Evolutionary conservation across 345 rosid genomes (phyloP).

Genomic region (Clausena lansium): DNA sequence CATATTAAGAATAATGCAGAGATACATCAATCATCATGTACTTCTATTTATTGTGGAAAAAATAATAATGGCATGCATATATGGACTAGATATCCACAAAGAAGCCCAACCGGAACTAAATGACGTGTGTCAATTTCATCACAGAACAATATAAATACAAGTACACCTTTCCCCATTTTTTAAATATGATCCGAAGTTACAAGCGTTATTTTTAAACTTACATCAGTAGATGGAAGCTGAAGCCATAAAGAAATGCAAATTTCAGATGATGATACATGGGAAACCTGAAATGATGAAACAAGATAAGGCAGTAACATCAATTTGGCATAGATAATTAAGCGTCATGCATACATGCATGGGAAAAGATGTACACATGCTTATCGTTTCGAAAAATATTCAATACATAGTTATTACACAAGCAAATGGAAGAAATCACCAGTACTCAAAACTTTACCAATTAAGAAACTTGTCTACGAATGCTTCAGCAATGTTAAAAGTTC

Average conservation of each 20-base stretch:
- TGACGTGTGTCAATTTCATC: neutral
- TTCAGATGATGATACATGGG: slow-evolving; percentile 66
- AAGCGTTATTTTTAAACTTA: slow-evolving; percentile 19
- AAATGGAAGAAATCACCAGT: neutral
- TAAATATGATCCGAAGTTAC: neutral
- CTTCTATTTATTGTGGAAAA: no score
- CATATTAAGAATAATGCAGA: no score
- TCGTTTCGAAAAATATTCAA: no score
- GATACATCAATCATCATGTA: no score
- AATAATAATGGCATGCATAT: no score
- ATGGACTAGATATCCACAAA: no score
- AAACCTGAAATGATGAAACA: slow-evolving; percentile 37
- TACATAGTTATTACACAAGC: neutral
- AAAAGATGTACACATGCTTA: neutral
- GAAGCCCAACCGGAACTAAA: no score
- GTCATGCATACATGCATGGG: neutral
- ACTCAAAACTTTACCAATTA: slow-evolving; percentile 33
- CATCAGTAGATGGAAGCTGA: slow-evolving; percentile 44
- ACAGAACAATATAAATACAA: neutral
- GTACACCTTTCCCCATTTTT: neutral
- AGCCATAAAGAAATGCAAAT: slow-evolving; percentile 74
- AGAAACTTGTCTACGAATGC: slow-evolving; percentile 51
- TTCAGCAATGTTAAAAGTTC: no score
- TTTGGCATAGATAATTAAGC: neutral
- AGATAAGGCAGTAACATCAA: neutral